Evolutionary conservation across 768 basidiomycete species (phyloP), one percentile per base, ranked within the genome.

Genomic region (Leucocoprinus leucothites): DNA sequence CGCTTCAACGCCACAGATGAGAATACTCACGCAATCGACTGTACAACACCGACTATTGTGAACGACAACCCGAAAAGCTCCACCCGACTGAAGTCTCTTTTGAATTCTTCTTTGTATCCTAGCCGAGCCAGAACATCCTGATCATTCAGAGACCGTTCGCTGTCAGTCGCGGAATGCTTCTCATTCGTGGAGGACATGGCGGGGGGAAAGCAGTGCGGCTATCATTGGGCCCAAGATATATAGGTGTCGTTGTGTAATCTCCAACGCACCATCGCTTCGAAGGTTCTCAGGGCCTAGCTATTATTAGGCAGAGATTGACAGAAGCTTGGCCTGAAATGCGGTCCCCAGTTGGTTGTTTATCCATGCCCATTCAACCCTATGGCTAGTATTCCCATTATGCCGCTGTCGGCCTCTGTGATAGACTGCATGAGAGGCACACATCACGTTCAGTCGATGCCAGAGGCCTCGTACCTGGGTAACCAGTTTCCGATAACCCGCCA

Each of bases 51-150:
- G 45, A 89, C 84, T 57, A 88, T 82, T 1, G 82, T 85, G 65
- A 89, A 89, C 0, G 82, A 80, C 31, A 88, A 69, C 0, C 87
- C 86, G 60, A 88, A 88, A 8, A 87, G 81, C 69, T 82, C 80
- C 4, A 81, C 60, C 0, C 79, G 74, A 7, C 71, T 71, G 58
- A 82, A 84, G 0, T 74, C 78, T 31, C 82, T 68, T 59, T 77
- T 78, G 62, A 84, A 82, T 64, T 85, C 82, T 48, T 76, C 72
- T 57, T 74, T 76, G 57, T 76, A 76, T 0, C 73, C 74, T n/a
- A 76, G 59, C 7, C 65, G 60, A 9, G 72, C 72, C 9, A 76
- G 64, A 21, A 74, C 63, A 40, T 69, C 71, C 36, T 73, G 73
- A 52, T 76, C 74, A 11, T 34, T 48, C 1, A 48, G 47, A 34